These are phyloP conservation scores for maize (Zea mays) DNA, from an alignment of 176 grass and related monocot species.

Conservation along the genomic window Zm-B73-REFERENCE-NAM-5.0 NC_050097.1:161288501-161289000, in stretches of 20 bases:
- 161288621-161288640: not conserved
- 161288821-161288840: conserved; percentile 2
- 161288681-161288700: not conserved
- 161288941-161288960: not conserved
- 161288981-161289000: conserved; percentile 15
- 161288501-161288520: not conserved
- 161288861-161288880: not conserved
- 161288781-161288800: not conserved
- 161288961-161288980: conserved; percentile 9
- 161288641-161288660: not conserved
- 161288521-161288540: not conserved
- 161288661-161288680: not conserved
- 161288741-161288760: not conserved
- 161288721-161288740: not conserved
- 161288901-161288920: not conserved
- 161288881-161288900: not conserved
- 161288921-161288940: conserved; percentile 22
- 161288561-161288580: not conserved
- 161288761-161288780: not conserved
- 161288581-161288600: not conserved
- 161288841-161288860: conserved; percentile 13
- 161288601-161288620: not conserved
- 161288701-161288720: not conserved
- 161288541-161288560: not conserved
- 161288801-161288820: not conserved